phyloP scores from a whole-genome alignment of 805 yeast species.

The Soucietia sequanensis region DNA sequence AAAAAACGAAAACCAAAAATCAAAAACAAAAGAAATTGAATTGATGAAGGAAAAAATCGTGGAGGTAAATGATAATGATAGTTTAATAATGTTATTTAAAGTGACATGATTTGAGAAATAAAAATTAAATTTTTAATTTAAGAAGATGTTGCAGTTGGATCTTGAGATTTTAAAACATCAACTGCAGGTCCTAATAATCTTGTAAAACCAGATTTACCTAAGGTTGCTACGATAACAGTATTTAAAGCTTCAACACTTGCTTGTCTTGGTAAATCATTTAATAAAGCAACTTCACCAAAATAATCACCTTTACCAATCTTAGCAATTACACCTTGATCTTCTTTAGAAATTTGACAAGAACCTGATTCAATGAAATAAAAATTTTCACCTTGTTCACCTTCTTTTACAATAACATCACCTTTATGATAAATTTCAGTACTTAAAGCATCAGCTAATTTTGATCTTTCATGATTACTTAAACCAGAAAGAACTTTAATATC shows the following conservation, averaged over 20 bases:
- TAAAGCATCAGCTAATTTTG: slow-evolving; percentile 92
- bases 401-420: slow-evolving; percentile 73
- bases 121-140: no score
- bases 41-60: no score
- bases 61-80: no score
- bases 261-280: slow-evolving; percentile 89
- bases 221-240: slow-evolving; percentile 81
- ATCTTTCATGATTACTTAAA: slow-evolving; percentile 76
- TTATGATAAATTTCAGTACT: slow-evolving; percentile 69
- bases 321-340: slow-evolving; percentile 58
- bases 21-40: no score
- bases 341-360: slow-evolving; percentile 68
- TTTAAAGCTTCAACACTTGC: slow-evolving; percentile 84
- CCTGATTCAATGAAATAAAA: slow-evolving; percentile 64
- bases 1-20: no score
- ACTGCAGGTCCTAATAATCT: slow-evolving; percentile 94
- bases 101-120: no score
- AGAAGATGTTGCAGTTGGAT: slow-evolving; percentile 75
- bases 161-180: slow-evolving; percentile 80
- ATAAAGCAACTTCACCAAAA: slow-evolving; percentile 93
- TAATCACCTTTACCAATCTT: slow-evolving; percentile 78
- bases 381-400: slow-evolving; percentile 68
- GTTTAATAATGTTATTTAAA: no score
- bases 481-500: slow-evolving; percentile 79
- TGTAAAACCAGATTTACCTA: slow-evolving; percentile 90